Evolutionary conservation across 148 eudicot species (phyloP).

Genomic region (Diospyros kaki): DNA sequence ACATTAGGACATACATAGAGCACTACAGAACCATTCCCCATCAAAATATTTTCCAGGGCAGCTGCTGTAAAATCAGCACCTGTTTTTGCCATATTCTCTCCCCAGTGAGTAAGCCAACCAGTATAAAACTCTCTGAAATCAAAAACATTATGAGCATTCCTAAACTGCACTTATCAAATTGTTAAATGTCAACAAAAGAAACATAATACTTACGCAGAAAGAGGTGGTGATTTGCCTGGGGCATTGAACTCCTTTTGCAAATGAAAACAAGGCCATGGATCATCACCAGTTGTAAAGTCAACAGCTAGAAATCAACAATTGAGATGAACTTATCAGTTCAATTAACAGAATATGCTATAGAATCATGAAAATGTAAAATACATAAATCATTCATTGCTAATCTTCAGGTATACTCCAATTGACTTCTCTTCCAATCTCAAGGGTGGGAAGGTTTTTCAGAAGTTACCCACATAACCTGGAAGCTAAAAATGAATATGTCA

Average conservation of each 20-base stretch:
- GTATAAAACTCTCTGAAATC: slow-evolving; percentile 80
- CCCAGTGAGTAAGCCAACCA: slow-evolving; percentile 99
- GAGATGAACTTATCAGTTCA: background rate
- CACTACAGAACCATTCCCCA: slow-evolving; percentile 82
- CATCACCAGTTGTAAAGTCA: slow-evolving; percentile 84
- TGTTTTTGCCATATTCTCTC: slow-evolving; percentile 72
- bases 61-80: slow-evolving; percentile 69
- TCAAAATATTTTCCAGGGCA: slow-evolving; percentile 66
- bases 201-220: slow-evolving; percentile 66
- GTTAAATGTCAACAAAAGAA: slow-evolving; percentile 3
- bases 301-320: slow-evolving; percentile 49
- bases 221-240: slow-evolving; percentile 94
- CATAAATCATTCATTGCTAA: slow-evolving; percentile 5
- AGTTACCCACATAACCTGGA: background rate
- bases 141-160: slow-evolving; percentile 23
- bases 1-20: slow-evolving; percentile 66
- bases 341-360: background rate
- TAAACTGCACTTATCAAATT: slow-evolving; percentile 5
- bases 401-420: background rate
- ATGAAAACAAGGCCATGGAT: slow-evolving; percentile 86
- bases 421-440: background rate
- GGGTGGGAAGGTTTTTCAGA: background rate
- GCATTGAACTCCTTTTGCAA: slow-evolving; percentile 93
- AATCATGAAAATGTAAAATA: background rate
- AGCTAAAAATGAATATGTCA: background rate